A percentile compares a stretch with the other conserved stretches of the same genome.
These are phyloP conservation scores for Paramecium caudatum DNA, from an alignment of 73 alveolate genomes.

Conservation along the genomic window DNA sequence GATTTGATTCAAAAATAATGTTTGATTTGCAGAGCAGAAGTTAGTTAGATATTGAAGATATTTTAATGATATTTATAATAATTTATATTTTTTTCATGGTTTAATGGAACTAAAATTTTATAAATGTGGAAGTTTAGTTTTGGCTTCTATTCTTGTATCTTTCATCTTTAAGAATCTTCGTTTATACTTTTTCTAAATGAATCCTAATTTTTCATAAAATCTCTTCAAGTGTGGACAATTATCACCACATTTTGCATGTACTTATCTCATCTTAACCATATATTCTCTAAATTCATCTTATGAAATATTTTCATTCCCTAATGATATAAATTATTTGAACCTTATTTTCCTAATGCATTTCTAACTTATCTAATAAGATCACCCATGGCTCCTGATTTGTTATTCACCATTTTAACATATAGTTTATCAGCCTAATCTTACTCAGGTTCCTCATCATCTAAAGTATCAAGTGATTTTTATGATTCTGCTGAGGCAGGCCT, in stretches of 20 bases:
- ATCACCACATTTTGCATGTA: constrained; percentile 75
- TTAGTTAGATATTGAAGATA: neutral
- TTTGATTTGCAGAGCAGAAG: constrained; percentile 7
- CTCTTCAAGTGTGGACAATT: constrained; percentile 76
- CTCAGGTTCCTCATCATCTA: constrained; percentile 58
- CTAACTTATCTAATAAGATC: constrained; percentile 54
- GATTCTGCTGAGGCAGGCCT: constrained; percentile 57
- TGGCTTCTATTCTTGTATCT: constrained; percentile 74
- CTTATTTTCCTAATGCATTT: constrained; percentile 64
- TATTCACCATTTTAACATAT: constrained; percentile 44
- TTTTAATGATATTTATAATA: too few species aligned
- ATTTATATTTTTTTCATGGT: too few species aligned
- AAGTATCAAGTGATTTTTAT: constrained; percentile 51
- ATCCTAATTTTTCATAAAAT: constrained; percentile 77
- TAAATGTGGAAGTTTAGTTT: constrained; percentile 54
- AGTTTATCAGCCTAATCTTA: constrained; percentile 60
- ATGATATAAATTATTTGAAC: neutral
- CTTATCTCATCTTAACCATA: constrained; percentile 71
- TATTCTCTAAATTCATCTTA: constrained; percentile 71
- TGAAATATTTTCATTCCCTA: constrained; percentile 69
- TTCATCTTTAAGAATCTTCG: constrained; percentile 77
- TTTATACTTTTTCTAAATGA: constrained; percentile 71
- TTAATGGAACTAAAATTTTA: constrained; percentile 49
- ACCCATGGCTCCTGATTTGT: constrained; percentile 43
- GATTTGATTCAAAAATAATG: neutral